Conservation (phyloP, 2,329 filamentous ascomycete genomes). For the Microsporum audouinii region DNA sequence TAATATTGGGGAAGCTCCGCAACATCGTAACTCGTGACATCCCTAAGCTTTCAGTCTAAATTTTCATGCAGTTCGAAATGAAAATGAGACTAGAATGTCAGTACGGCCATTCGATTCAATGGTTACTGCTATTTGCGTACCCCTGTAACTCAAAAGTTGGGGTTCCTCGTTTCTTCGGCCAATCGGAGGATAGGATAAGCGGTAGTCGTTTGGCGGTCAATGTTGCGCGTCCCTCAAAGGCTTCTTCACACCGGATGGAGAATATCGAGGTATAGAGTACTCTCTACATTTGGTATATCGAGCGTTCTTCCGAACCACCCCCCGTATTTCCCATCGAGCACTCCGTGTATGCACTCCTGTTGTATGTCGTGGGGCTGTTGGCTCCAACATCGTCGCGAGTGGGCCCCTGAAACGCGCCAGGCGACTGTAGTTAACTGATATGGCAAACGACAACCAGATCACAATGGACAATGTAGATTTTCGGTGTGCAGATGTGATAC, state of each 20-base stretch:
- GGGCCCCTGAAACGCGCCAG: not conserved
- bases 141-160: not conserved
- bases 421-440: not conserved
- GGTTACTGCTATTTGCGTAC: not conserved
- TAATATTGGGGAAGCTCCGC: not conserved
- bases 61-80: not conserved
- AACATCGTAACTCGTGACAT: not conserved
- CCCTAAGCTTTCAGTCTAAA: not conserved
- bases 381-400: not conserved
- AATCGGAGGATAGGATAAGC: not conserved
- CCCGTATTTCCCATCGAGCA: not conserved
- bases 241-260: no score
- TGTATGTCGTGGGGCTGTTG: not conserved
- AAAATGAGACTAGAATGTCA: not conserved
- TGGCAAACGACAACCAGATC: not conserved
- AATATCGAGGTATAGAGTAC: no score
- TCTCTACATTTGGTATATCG: no score
- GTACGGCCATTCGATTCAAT: not conserved
- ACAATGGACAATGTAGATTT: not conserved
- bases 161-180: not conserved
- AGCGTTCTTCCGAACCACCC: not conserved
- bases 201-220: not conserved
- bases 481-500: not conserved
- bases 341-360: not conserved
- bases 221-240: no score